Evolutionary conservation across 148 eudicot genomes (phyloP).

Genomic region (Pouteria glomerata): DNA sequence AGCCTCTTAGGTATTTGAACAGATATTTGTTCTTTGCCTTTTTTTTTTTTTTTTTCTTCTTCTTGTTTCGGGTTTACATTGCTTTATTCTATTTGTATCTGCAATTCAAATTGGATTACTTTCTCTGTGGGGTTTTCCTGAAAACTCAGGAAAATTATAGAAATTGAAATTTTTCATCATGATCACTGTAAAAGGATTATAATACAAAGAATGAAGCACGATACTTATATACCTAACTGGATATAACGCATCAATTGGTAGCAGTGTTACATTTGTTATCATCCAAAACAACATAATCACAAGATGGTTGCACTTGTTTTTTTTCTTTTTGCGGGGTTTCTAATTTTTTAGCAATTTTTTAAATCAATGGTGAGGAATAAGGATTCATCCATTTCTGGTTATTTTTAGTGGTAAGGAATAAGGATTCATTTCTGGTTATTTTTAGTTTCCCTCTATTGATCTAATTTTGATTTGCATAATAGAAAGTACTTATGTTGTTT

Average conservation of each 20-base stretch:
- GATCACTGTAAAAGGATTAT: not conserved
- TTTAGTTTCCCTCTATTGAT: not conserved
- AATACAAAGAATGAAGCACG: not conserved
- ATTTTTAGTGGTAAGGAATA: too few species aligned
- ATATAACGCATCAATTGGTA: not conserved
- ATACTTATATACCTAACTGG: not conserved
- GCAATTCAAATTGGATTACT: not conserved
- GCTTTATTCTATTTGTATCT: not conserved
- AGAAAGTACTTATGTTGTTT: not conserved
- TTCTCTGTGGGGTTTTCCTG: slow-evolving; percentile 1
- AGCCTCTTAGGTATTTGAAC: slow-evolving; percentile 38
- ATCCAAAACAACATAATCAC: not conserved
- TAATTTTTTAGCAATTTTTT: not conserved
- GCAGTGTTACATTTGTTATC: not conserved
- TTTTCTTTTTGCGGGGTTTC: not conserved
- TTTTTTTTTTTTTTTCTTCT: not conserved
- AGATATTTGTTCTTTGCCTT: not conserved
- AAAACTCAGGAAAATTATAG: not conserved
- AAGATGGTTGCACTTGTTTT: not conserved
- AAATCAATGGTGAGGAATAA: not conserved
- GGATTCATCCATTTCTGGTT: not conserved
- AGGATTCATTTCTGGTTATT: slow-evolving; percentile 8
- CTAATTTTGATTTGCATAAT: not conserved
- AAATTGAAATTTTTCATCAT: not conserved
- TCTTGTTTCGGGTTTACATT: not conserved